Base-by-base conservation (phyloP, 495 filamentous ascomycete genomes). In the Friedmanniomyces endolithicus region DNA sequence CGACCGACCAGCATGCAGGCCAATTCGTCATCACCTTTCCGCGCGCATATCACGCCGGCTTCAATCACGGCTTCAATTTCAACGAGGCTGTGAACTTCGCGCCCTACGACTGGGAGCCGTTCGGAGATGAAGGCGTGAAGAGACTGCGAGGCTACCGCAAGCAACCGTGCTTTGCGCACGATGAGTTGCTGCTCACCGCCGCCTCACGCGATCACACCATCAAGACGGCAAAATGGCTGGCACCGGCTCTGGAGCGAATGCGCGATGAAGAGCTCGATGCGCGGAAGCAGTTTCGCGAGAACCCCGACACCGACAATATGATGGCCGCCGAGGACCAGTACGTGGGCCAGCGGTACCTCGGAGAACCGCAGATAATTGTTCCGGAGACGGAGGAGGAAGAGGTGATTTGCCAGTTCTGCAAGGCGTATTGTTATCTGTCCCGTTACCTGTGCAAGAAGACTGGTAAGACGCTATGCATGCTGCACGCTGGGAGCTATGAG, bases 41-140 rank as follows among this genome's bases (percentile, higher is more conserved):
- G 1, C 64, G 66, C 53, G 70, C 70, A 1, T 72, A 69, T 50
- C 70, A 72, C 59, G 70, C 70, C n/a, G 70, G 70, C 4, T 72
- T 72, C 71, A 99, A 73, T 45, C 71, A 73, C 35, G 72, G 71
- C 22, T 98, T 99, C 76, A 99, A 99, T 65, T 95, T 97, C 72
- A 99, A 99, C 56, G 92, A 99, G 66, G 92, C 92, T 1, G 92
- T 99, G 55, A 99, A 99, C 66, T 97, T 99, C 68, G 94, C 92
- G 2, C 92, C 92, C 11, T 73, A 72, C n/a, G 92, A 97, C 65
- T 99, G 92, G 92, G 92, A 97, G 65, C 90, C 88, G 0, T 92
- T 80, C 71, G 92, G 92, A 6, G 85, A 90, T 56, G 74, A 79
- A 39, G 90, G 90, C 19, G 89, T 96, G 4, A 80, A 89, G 61